Conservation (phyloP, 129 eudicot species). For the Logfia minima region DNA sequence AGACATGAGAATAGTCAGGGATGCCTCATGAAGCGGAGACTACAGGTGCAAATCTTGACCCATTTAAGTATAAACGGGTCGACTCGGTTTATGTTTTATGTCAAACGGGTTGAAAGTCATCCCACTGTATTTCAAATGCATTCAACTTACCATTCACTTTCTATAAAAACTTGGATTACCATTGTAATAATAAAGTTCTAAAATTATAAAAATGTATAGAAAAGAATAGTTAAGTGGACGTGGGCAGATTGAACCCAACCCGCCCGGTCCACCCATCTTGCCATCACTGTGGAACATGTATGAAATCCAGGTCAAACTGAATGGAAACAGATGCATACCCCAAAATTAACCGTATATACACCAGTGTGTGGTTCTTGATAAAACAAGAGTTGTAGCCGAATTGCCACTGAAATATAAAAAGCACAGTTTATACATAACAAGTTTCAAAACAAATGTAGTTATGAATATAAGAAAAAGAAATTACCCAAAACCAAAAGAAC, state of each 20-base stretch:
- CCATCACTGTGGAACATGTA: neutral
- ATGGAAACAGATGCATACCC: constrained; percentile 48
- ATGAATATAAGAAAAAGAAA: constrained; percentile 18
- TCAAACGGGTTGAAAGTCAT: neutral
- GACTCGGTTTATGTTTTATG: neutral
- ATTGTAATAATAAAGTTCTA: neutral
- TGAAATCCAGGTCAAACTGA: constrained; percentile 11
- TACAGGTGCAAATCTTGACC: neutral
- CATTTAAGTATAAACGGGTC: neutral
- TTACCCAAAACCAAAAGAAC: constrained; percentile 99
- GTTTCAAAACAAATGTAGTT: neutral
- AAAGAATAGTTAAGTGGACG: neutral
- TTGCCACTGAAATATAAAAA: constrained; percentile 77
- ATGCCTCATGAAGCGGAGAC: neutral
- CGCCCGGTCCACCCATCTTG: neutral
- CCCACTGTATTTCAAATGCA: neutral
- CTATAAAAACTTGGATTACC: neutral
- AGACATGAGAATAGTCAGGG: constrained; percentile 3
- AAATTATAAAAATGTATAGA: neutral
- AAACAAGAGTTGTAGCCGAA: constrained; percentile 92
- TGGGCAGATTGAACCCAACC: neutral
- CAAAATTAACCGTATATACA: constrained; percentile 72
- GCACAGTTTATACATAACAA: neutral
- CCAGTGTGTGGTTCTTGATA: constrained; percentile 75
- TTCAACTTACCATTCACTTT: neutral